Base-by-base conservation (phyloP, 768 basidiomycete genomes). In the Calvatia gigantea region DNA sequence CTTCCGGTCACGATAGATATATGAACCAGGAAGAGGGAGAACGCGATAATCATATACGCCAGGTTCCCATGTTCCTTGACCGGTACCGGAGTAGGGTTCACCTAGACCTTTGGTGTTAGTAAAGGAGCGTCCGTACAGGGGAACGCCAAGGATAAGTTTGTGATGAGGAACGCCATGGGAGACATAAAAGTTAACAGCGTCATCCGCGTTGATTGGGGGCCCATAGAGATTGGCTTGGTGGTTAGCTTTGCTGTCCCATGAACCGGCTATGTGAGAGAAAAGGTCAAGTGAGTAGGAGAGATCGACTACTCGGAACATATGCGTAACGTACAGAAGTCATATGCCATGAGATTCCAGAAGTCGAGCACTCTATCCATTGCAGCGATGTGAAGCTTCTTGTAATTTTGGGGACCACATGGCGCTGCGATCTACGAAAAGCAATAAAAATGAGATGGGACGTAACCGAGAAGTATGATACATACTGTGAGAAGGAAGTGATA, bases 321-420 rank as follows among this genome's bases (percentile, higher is more conserved):
- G 33, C 19, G 44, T 27, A n/a, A 70, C 79, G 53, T 60, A 87
- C 88, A 81, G 63, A 87, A 92, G 67, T 92, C 91, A 61, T 93
- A 92, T 1, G 88, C 85, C 97, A 99, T 99, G 69, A 99, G 72
- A 67, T 99, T 98, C 95, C 94, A 98, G 68, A 98, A 94, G 64
- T 93, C 90, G 21, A 99, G 84, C 56, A 80, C 86, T 57, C 77
- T 77, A 67, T 94, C 87, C 95, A 99, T 98, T 58, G 91, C 91
- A 21, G 69, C 72, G 43, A 94, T 76, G 57, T 84, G 78, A 6
- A 98, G 75, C 61, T 87, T 90, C 67, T 85, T 74, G 71, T 93
- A 94, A 62, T 97, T 85, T 60, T 88, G 80, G 2, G 87, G 82
- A 28, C 97, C 97, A 69, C 94, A 96, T 1, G 97, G 95, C 1